Percentiles rank a stretch among this genome's conserved stretches.
Evolutionary conservation across 2,329 filamentous ascomycete genomes (phyloP).

Genomic region (Blastomyces percursus): DNA sequence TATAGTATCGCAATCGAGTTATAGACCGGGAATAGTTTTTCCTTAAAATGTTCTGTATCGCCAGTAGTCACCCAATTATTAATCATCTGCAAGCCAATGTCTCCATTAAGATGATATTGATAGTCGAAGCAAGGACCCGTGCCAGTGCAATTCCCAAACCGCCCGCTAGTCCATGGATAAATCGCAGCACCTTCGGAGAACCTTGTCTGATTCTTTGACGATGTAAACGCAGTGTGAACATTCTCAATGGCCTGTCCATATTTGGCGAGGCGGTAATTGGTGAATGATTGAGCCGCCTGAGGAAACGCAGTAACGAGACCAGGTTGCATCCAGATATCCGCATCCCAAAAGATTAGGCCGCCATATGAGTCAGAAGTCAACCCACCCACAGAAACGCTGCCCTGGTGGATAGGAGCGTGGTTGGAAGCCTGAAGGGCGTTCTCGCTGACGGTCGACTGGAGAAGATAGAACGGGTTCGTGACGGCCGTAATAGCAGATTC

Average conservation of each 20-base stretch:
- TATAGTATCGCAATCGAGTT: slow-evolving; percentile 54
- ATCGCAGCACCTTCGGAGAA: slow-evolving; percentile 50
- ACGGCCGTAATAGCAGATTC: slow-evolving; percentile 42
- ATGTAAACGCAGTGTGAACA: slow-evolving; percentile 43
- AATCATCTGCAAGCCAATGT: slow-evolving; percentile 52
- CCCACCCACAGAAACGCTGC: slow-evolving; percentile 59
- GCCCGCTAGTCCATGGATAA: slow-evolving; percentile 57
- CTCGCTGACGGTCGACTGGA: slow-evolving; percentile 41
- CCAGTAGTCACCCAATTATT: slow-evolving; percentile 53
- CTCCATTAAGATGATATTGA: slow-evolving; percentile 60
- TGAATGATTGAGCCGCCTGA: slow-evolving; percentile 50
- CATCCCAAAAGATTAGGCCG: slow-evolving; percentile 56
- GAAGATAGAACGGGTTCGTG: slow-evolving; percentile 37
- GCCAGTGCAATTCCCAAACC: slow-evolving; percentile 57
- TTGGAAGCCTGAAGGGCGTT: slow-evolving; percentile 44
- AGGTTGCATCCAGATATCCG: slow-evolving; percentile 58
- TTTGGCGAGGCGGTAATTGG: slow-evolving; percentile 51
- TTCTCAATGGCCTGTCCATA: slow-evolving; percentile 52
- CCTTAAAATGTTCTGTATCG: slow-evolving; percentile 45
- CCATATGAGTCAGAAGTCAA: slow-evolving; percentile 57
- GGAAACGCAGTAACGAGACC: slow-evolving; percentile 55
- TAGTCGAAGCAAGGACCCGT: slow-evolving; percentile 58
- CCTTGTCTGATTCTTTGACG: slow-evolving; percentile 49
- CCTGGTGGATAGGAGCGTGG: slow-evolving; percentile 44
- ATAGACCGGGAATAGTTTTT: slow-evolving; percentile 51